Evolutionary conservation across 2,329 filamentous ascomycete species (phyloP).

Genomic region (Neofusicoccum cordaticola): DNA sequence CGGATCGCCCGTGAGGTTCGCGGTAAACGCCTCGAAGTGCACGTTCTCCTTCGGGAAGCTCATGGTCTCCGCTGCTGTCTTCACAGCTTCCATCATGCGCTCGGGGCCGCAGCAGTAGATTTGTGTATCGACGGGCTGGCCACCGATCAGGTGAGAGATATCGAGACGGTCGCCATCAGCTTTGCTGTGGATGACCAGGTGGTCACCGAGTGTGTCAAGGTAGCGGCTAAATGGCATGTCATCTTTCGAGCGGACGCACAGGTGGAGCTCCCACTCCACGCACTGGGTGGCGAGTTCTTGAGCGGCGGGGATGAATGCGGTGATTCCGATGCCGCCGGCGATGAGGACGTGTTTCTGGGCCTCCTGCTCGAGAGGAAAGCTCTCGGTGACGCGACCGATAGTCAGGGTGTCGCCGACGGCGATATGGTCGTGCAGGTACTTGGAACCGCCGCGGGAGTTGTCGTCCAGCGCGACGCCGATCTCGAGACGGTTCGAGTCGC

Average conservation of each 20-base stretch:
- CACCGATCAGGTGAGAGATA: constrained; percentile 46
- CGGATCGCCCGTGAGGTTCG: constrained; percentile 55
- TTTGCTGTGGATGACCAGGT: constrained; percentile 54
- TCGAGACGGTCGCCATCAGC: constrained; percentile 53
- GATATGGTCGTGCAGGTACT: constrained; percentile 53
- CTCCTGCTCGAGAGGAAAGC: constrained; percentile 45
- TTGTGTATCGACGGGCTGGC: constrained; percentile 53
- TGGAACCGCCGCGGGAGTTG: constrained; percentile 59
- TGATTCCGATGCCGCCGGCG: constrained; percentile 64
- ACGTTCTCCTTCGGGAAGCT: constrained; percentile 52
- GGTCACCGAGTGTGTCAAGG: constrained; percentile 42
- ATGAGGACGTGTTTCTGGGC: constrained; percentile 62
- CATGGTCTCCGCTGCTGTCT: constrained; percentile 39
- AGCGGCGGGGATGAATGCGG: constrained; percentile 58
- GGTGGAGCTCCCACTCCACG: constrained; percentile 55
- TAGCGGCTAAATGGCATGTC: constrained; percentile 57
- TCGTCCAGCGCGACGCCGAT: constrained; percentile 58
- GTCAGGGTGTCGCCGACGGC: constrained; percentile 51
- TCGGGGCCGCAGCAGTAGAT: constrained; percentile 62
- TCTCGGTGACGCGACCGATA: constrained; percentile 51
- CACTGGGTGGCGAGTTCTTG: constrained; percentile 30
- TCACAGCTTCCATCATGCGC: constrained; percentile 56
- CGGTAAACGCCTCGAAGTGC: constrained; percentile 60
- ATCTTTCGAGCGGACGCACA: constrained; percentile 51
- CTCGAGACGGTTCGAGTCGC: constrained; percentile 51